Evolutionary conservation across 2,329 filamentous ascomycete species (phyloP).

Genomic region (Claviceps monticola): DNA sequence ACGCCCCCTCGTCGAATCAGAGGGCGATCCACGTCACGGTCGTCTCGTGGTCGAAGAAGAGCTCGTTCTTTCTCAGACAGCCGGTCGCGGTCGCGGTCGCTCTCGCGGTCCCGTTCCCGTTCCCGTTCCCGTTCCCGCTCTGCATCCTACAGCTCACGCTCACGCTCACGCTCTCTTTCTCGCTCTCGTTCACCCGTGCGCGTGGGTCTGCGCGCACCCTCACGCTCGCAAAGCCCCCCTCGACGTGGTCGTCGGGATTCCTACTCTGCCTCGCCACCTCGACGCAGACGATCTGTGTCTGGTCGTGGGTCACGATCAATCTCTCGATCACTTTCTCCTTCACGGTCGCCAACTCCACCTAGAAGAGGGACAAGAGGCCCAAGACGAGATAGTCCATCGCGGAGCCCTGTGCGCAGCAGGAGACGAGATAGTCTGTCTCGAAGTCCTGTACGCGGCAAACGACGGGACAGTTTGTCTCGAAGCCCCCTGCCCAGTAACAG

Average conservation of each 20-base stretch:
- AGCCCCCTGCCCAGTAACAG: not conserved
- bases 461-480: constrained; percentile 14
- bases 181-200: constrained; percentile 1
- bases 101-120: constrained; percentile 4
- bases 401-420: constrained; percentile 1
- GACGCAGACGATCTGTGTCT: constrained; percentile 2
- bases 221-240: not conserved
- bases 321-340: not conserved
- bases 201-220: constrained; percentile 1
- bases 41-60: not conserved
- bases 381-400: not conserved
- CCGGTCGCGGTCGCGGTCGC: constrained; percentile 4
- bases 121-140: constrained; percentile 4
- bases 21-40: constrained; percentile 6
- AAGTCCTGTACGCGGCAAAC: not conserved
- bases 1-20: constrained; percentile 1
- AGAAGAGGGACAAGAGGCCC: not conserved
- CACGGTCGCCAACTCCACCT: constrained; percentile 2
- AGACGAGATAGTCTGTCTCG: constrained; percentile 3
- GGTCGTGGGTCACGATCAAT: not conserved
- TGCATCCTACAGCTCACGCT: not conserved
- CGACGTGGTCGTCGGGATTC: constrained; percentile 1
- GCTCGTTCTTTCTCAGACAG: constrained; percentile 5
- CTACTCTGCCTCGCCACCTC: constrained; percentile 5
- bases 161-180: constrained; percentile 1